Conservation (phyloP, 495 filamentous ascomycete genomes). For the Mycothermus thermophilus region DNA sequence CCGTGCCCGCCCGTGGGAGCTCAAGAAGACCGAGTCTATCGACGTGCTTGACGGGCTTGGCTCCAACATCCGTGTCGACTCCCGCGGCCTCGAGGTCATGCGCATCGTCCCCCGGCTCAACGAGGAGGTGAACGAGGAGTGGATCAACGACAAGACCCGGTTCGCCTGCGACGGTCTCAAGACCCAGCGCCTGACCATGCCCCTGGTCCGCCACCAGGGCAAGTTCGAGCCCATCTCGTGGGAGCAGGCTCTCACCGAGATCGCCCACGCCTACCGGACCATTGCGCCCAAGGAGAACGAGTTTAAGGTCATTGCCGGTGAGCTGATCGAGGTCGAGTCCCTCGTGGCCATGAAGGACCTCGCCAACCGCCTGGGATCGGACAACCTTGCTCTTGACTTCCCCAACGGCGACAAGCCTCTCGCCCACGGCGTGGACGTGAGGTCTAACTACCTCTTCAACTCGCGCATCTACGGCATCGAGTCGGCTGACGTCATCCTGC, state of each 20-base stretch:
- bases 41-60: conserved; percentile 88
- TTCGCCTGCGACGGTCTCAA: conserved; percentile 96
- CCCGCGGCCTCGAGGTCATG: conserved; percentile 93
- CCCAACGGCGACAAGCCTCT: conserved; percentile 69
- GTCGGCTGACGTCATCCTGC: conserved; percentile 80
- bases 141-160: conserved; percentile 96
- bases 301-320: conserved; percentile 88
- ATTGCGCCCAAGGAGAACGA: conserved; percentile 73
- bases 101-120: conserved; percentile 82
- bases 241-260: conserved; percentile 85
- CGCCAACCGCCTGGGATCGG: conserved; percentile 86
- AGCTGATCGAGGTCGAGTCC: conserved; percentile 79
- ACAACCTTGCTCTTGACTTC: conserved; percentile 88
- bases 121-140: conserved; percentile 97
- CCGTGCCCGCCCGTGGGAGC: conserved; percentile 90
- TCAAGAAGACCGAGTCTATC: conserved; percentile 84
- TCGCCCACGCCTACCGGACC: conserved; percentile 59
- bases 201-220: conserved; percentile 72
- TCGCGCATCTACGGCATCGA: conserved; percentile 86
- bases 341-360: conserved; percentile 95
- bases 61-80: conserved; percentile 86
- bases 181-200: conserved; percentile 86
- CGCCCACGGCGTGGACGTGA: conserved; percentile 85
- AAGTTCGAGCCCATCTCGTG: conserved; percentile 83
- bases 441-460: conserved; percentile 93